Conservation (phyloP, 1,139 yeast genomes). For the Hemisphaericaspora xylanilytica region DNA sequence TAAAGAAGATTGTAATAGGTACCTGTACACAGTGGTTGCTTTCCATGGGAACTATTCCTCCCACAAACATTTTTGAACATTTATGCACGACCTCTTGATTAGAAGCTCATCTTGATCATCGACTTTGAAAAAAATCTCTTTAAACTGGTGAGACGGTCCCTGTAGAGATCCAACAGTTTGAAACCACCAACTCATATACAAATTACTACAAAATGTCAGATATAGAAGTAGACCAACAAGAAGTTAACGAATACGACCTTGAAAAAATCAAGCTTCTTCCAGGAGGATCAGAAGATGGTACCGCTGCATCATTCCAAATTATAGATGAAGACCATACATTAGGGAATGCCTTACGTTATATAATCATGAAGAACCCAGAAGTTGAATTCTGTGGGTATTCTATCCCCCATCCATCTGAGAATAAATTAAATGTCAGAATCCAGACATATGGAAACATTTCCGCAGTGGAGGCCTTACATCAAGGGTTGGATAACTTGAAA, state of each 20-base stretch:
- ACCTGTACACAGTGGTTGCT: too few species aligned
- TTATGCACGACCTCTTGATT: neutral
- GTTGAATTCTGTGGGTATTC: constrained; percentile 98
- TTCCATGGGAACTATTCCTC: too few species aligned
- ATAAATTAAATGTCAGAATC: constrained; percentile 82
- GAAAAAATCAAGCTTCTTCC: constrained; percentile 66
- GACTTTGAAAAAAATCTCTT: too few species aligned
- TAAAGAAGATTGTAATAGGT: too few species aligned
- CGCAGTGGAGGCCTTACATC: constrained; percentile 90
- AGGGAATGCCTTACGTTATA: constrained; percentile 89
- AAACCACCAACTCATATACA: neutral
- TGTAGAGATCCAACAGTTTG: too few species aligned
- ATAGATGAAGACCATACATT: constrained; percentile 92
- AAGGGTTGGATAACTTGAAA: constrained; percentile 82
- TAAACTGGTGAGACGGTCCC: too few species aligned
- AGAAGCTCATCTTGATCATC: neutral
- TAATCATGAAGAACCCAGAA: constrained; percentile 96
- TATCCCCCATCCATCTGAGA: constrained; percentile 98
- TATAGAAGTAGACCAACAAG: constrained; percentile 11
- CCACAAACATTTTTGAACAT: too few species aligned
- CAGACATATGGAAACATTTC: constrained; percentile 90
- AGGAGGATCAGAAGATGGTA: constrained; percentile 92
- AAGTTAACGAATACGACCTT: constrained; percentile 43
- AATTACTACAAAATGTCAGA: constrained; percentile 4
- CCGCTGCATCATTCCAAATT: constrained; percentile 93